phyloP scores from a whole-genome alignment of 2,329 filamentous ascomycete species.

The Sphaerulina vaccinii region DNA sequence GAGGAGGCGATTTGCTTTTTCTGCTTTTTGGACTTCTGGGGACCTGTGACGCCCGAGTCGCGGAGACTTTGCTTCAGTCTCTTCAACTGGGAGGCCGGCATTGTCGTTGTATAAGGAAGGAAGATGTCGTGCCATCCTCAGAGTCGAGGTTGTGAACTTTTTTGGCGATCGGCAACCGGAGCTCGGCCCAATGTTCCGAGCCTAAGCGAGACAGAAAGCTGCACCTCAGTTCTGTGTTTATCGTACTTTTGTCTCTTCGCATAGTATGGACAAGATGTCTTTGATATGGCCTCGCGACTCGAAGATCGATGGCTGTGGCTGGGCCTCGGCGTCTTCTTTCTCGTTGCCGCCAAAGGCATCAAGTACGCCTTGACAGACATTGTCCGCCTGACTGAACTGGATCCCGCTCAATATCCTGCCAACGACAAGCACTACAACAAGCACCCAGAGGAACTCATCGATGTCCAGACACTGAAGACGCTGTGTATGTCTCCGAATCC shows the following conservation, averaged over 20 bases:
- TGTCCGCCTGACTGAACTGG: constrained; percentile 64
- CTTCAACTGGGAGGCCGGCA: constrained; percentile 96
- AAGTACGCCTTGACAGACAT: constrained; percentile 59
- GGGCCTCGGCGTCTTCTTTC: constrained; percentile 55
- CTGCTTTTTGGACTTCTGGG: constrained; percentile 93
- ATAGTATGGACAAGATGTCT: neutral
- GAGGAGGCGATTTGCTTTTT: constrained; percentile 52
- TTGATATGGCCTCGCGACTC: constrained; percentile 18
- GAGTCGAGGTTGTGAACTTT: constrained; percentile 23
- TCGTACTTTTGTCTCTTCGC: neutral
- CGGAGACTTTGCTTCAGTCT: constrained; percentile 86
- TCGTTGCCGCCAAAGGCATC: constrained; percentile 59
- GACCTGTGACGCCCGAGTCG: constrained; percentile 85
- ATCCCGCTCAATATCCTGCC: constrained; percentile 68
- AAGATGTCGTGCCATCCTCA: neutral
- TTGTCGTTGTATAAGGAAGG: constrained; percentile 40
- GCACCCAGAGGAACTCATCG: constrained; percentile 37
- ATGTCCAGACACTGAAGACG: constrained; percentile 41
- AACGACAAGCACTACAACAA: constrained; percentile 68
- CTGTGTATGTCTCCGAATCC: constrained; percentile 45
- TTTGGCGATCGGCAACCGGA: constrained; percentile 15
- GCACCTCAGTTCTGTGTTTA: neutral
- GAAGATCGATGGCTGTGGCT: constrained; percentile 49
- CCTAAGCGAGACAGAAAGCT: neutral
- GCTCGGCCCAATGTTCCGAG: no score